Percentiles rank a stretch among this genome's conserved stretches.
These are phyloP conservation scores for Melocanna baccifera DNA, from an alignment of 176 grass and related monocot genomes.

Conservation along the genomic window DNA sequence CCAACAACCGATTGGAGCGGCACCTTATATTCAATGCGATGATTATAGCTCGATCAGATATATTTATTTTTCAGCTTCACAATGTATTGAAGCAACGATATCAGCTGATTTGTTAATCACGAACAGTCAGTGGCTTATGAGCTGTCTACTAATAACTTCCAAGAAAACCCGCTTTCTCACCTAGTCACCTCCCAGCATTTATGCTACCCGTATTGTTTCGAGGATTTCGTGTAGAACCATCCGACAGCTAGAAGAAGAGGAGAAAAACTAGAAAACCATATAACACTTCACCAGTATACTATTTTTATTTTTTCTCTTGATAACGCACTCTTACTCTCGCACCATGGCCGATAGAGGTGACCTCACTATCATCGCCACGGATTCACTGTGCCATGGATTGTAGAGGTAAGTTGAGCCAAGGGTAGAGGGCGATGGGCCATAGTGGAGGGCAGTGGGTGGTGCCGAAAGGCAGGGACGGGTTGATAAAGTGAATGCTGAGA, in stretches of 20 bases:
- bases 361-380: fast-evolving
- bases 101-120: neutral
- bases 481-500: neutral
- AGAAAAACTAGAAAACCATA: too few relatives aligned
- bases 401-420: too few relatives aligned
- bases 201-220: neutral
- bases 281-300: too few relatives aligned
- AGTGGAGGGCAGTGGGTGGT: too few relatives aligned
- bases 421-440: fast-evolving
- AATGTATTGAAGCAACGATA: neutral
- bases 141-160: neutral
- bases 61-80: neutral
- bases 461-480: too few relatives aligned
- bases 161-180: neutral
- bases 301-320: too few relatives aligned
- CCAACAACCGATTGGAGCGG: too few relatives aligned
- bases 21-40: neutral
- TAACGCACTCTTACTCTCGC: too few relatives aligned
- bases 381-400: too few relatives aligned
- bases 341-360: too few relatives aligned
- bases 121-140: neutral
- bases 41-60: neutral
- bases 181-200: neutral
- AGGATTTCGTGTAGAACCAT: neutral
- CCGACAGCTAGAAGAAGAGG: too few relatives aligned